These are phyloP conservation scores for Acanthamoeba royreba DNA, from an alignment of 208 protist species.

Conservation along the genomic window DNA sequence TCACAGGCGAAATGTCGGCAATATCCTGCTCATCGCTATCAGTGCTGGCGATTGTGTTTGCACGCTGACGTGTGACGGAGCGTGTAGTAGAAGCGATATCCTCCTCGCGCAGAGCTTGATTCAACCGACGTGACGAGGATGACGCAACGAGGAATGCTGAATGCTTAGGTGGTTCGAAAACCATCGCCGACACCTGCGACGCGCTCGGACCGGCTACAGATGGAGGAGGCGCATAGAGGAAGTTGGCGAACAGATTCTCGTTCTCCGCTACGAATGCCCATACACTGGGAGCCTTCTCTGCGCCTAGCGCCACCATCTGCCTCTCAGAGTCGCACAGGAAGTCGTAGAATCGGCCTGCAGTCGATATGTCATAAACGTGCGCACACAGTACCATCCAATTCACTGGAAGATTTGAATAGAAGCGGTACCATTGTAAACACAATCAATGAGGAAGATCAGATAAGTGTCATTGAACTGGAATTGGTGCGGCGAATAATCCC, in stretches of 20 bases:
- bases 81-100: background rate
- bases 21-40: background rate
- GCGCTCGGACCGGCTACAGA: background rate
- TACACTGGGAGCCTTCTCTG: background rate
- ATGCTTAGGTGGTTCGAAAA: background rate
- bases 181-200: background rate
- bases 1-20: background rate
- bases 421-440: background rate
- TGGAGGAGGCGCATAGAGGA: background rate
- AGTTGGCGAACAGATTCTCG: background rate
- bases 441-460: slow-evolving; percentile 14
- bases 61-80: too few relatives aligned
- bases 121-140: background rate
- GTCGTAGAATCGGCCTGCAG: background rate
- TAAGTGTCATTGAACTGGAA: slow-evolving; percentile 34
- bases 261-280: background rate
- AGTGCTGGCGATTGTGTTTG: background rate
- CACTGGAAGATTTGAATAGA: background rate
- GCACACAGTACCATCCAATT: background rate
- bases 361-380: background rate
- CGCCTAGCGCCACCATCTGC: background rate
- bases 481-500: background rate
- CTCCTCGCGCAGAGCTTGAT: background rate
- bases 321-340: background rate
- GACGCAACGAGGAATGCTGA: background rate